phyloP scores from a whole-genome alignment of 2,329 filamentous ascomycete genomes.

The Trichoderma semiorbis region DNA sequence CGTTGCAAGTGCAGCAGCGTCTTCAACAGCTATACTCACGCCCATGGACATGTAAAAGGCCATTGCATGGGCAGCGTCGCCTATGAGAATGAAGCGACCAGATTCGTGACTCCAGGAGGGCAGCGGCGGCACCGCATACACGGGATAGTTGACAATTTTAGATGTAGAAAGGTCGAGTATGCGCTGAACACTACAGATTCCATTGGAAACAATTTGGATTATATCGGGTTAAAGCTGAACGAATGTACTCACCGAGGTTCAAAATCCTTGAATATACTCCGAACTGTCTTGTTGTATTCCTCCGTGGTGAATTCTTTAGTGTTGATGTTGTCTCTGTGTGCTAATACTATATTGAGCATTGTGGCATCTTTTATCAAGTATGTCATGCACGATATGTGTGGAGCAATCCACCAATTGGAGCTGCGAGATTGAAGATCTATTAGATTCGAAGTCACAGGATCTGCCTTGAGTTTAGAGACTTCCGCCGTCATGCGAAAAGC shows the following conservation, averaged over 20 bases:
- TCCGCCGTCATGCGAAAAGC: constrained; percentile 40
- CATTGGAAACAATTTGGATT: not conserved
- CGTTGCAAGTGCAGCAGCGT: constrained; percentile 20
- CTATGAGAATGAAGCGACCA: constrained; percentile 20
- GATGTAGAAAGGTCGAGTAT: constrained; percentile 13
- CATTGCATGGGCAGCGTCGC: constrained; percentile 24
- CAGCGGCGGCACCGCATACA: constrained; percentile 20
- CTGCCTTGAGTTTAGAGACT: constrained; percentile 33
- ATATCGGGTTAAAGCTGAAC: not conserved
- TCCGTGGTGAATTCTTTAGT: constrained; percentile 14
- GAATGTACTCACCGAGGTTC: constrained; percentile 2
- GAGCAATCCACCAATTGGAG: constrained; percentile 35
- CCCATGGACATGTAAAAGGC: constrained; percentile 24
- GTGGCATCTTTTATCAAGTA: constrained; percentile 39
- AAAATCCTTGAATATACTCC: constrained; percentile 12
- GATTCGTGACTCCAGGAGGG: constrained; percentile 18
- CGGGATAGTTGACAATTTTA: constrained; percentile 22
- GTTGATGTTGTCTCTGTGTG: constrained; percentile 34
- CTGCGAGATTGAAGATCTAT: constrained; percentile 26
- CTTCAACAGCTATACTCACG: constrained; percentile 23
- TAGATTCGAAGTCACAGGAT: constrained; percentile 35
- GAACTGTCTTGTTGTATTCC: constrained; percentile 14
- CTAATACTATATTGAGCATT: constrained; percentile 44
- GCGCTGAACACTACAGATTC: constrained; percentile 9
- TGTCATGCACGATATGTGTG: constrained; percentile 41